These are phyloP conservation scores for Podila epigama DNA, from an alignment of 192 early-diverging fungal species.

Conservation along the genomic window DNA sequence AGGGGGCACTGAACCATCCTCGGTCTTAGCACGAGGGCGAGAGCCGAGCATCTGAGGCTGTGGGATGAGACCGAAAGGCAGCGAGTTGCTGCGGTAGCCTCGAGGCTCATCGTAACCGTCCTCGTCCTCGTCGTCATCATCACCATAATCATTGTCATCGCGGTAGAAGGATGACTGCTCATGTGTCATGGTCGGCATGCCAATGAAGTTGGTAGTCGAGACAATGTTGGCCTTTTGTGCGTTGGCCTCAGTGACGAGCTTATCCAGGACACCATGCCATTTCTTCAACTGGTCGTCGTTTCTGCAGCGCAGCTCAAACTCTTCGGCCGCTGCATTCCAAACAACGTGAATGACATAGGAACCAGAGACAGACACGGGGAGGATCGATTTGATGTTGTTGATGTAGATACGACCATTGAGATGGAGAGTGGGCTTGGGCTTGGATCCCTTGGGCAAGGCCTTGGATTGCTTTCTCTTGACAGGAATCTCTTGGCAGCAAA, in stretches of 20 bases:
- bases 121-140: conserved; percentile 54
- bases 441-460: conserved; percentile 45
- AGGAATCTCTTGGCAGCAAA: conserved; percentile 89
- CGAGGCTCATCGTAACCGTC: conserved; percentile 36
- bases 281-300: conserved; percentile 92
- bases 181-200: conserved; percentile 21
- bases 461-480: conserved; percentile 54
- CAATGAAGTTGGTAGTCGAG: conserved; percentile 42
- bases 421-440: conserved; percentile 73
- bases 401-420: conserved; percentile 91
- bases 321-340: conserved; percentile 81
- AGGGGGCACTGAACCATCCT: conserved; percentile 34
- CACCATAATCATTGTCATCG: conserved; percentile 57
- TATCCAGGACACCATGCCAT: conserved; percentile 85
- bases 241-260: conserved; percentile 65
- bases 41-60: conserved; percentile 43
- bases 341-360: conserved; percentile 75
- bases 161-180: conserved; percentile 50
- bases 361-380: conserved; percentile 47
- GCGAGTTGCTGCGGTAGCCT: conserved; percentile 46
- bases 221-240: conserved; percentile 43
- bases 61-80: conserved; percentile 45
- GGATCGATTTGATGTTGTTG: conserved; percentile 68
- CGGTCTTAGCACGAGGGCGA: conserved; percentile 44
- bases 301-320: conserved; percentile 88